These are phyloP conservation scores for Populus tomentosa DNA, from an alignment of 441 rosid species.

Conservation along the genomic window DNA sequence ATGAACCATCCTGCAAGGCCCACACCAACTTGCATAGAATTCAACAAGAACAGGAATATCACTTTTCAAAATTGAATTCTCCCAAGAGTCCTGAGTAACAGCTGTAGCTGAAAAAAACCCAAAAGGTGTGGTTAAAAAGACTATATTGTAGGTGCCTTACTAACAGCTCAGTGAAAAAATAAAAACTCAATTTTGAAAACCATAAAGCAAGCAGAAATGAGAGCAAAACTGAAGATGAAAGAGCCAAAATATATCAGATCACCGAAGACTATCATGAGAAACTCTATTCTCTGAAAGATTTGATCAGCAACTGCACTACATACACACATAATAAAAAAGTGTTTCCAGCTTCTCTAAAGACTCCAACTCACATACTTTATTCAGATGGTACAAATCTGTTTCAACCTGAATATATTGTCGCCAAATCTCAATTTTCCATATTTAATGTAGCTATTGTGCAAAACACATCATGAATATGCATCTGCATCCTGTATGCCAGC, in stretches of 20 bases:
- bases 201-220: slow-evolving; percentile 3
- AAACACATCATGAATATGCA: not conserved
- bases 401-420: not conserved
- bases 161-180: not conserved
- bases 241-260: not conserved
- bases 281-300: not conserved
- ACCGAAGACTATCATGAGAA: too few species aligned
- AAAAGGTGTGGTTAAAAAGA: slow-evolving; percentile 10
- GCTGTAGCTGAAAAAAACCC: slow-evolving; percentile 42
- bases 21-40: slow-evolving; percentile 94
- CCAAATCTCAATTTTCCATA: not conserved
- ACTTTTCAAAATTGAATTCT: slow-evolving; percentile 49
- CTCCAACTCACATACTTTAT: not conserved
- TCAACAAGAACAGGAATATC: slow-evolving; percentile 79
- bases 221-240: not conserved
- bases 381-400: not conserved
- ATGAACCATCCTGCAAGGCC: slow-evolving; percentile 93
- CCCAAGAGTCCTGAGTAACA: slow-evolving; percentile 62
- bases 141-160: not conserved
- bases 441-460: not conserved
- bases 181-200: not conserved
- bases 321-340: not conserved
- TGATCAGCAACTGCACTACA: not conserved
- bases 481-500: not conserved
- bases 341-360: too few species aligned